Evolutionary conservation across 176 grass and related monocot genomes (phyloP), one percentile per base, ranked within the genome.

Genomic region (Eragrostis curvula): DNA sequence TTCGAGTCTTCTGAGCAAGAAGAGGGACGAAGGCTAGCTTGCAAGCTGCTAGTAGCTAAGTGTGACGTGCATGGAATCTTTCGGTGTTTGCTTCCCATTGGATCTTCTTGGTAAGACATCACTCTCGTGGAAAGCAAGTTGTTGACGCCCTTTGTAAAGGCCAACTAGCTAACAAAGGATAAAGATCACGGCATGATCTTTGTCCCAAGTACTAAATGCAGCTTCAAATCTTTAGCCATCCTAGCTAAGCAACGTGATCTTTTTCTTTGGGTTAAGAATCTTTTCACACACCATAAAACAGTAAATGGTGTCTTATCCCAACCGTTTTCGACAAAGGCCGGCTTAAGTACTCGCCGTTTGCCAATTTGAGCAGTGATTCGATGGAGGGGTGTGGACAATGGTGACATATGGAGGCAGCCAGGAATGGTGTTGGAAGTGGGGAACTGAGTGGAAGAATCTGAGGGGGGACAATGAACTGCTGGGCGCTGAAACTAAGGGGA

Each of bases 11-110:
- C 45, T 45, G 29, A 74, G 70, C 55, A 71, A 73, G 44, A 82
- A 23, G 17, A 1, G 27, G 24, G 47, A 52, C 28, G 62, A 25
- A 48, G 52, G 55, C 6, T 50, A 66, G 46, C 20, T 36, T 4
- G 46, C n/a, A 59, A 64, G 51, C 81, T 56, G 75, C 58, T 16
- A 62, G 59, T 16, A 62, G 59, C 28, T 25, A 16, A 36, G 48
- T 42, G 72, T 32, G 71, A 66, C 65, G 50, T 79, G 73, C 88
- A 86, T 90, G 83, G 83, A 90, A 90, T 90, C 79, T 90, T 90
- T 90, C 68, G 10, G 40, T 86, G 88, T 86, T 90, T 86, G 67
- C 74, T 86, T 86, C 50, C 74, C 15, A 50, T 90, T 90, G 88
- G 83, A 79, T 45, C 53, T 90, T 73, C 73, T 24, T 17, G 46